Conservation (phyloP, 305 asterid genomes). For the Rubia balearica region DNA sequence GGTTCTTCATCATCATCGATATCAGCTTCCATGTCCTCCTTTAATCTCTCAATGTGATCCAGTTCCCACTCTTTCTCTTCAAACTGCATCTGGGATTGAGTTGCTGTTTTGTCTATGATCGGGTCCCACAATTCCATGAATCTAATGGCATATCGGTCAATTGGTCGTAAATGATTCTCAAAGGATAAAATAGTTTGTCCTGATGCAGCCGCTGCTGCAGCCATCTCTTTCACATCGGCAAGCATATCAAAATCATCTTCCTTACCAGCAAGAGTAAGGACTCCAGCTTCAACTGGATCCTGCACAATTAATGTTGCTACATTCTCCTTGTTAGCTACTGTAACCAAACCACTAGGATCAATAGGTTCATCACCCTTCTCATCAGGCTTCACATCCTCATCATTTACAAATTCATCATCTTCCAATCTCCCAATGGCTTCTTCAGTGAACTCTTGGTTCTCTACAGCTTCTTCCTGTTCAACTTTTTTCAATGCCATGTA, state of each 20-base stretch:
- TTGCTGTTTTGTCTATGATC: slow-evolving; percentile 66
- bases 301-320: slow-evolving; percentile 24
- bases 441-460: slow-evolving; percentile 96
- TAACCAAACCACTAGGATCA: slow-evolving; percentile 25
- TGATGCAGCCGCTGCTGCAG: slow-evolving; percentile 90
- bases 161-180: slow-evolving; percentile 89
- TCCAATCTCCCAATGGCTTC: slow-evolving; percentile 80
- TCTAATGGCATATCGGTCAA: slow-evolving; percentile 86
- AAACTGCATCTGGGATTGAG: slow-evolving; percentile 47
- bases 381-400: slow-evolving; percentile 72
- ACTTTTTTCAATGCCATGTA: slow-evolving; percentile 98
- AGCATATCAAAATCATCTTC: slow-evolving; percentile 92
- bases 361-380: slow-evolving; percentile 45
- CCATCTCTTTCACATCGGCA: slow-evolving; percentile 96
- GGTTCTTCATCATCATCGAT: slow-evolving; percentile 99
- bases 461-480: slow-evolving; percentile 99
- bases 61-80: slow-evolving; percentile 96
- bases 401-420: slow-evolving; percentile 85
- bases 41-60: slow-evolving; percentile 91
- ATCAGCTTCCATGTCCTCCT: slow-evolving; percentile 99
- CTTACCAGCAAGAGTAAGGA: slow-evolving; percentile 41
- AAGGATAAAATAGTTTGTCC: slow-evolving; percentile 81
- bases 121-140: slow-evolving; percentile 97
- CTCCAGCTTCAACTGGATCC: slow-evolving; percentile 48
- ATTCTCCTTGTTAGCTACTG: slow-evolving; percentile 37